Percentiles rank a stretch among this genome's conserved stretches.
Evolutionary conservation across 129 eudicot genomes (phyloP).

Genomic region (Kitagawia praeruptora): DNA sequence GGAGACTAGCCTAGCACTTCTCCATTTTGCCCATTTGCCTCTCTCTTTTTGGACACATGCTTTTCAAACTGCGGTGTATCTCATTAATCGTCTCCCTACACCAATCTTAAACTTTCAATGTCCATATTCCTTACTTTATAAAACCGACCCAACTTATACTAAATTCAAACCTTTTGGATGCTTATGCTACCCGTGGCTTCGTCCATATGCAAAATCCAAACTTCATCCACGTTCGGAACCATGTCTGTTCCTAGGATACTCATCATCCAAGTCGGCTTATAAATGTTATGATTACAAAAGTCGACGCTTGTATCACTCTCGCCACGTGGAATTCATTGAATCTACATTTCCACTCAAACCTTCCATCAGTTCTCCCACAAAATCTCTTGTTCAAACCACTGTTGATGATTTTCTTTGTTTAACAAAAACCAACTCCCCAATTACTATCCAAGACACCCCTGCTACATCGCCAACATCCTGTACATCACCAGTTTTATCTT

Average conservation of each 20-base stretch:
- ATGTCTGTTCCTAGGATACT: constrained; percentile 10
- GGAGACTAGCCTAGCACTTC: not conserved
- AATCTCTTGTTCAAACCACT: not conserved
- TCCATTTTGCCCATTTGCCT: not conserved
- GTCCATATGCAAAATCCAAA: constrained; percentile 15
- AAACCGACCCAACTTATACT: not conserved
- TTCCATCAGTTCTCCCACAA: not conserved
- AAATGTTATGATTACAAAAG: not conserved
- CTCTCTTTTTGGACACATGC: not conserved
- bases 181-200: constrained; percentile 15
- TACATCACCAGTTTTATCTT: not conserved
- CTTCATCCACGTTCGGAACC: not conserved
- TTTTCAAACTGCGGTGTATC: not conserved
- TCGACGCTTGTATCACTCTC: constrained; percentile 4
- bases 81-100: not conserved
- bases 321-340: constrained; percentile 5
- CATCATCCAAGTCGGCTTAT: not conserved
- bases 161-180: constrained; percentile 12
- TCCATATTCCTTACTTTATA: constrained; percentile 7
- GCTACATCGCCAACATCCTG: not conserved
- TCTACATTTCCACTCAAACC: not conserved
- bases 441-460: not conserved
- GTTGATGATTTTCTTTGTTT: not conserved
- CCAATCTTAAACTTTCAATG: not conserved
- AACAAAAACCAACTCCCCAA: not conserved